Evolutionary conservation across 2,329 filamentous ascomycete species (phyloP).

Genomic region (Paramyrothecium sp.): DNA sequence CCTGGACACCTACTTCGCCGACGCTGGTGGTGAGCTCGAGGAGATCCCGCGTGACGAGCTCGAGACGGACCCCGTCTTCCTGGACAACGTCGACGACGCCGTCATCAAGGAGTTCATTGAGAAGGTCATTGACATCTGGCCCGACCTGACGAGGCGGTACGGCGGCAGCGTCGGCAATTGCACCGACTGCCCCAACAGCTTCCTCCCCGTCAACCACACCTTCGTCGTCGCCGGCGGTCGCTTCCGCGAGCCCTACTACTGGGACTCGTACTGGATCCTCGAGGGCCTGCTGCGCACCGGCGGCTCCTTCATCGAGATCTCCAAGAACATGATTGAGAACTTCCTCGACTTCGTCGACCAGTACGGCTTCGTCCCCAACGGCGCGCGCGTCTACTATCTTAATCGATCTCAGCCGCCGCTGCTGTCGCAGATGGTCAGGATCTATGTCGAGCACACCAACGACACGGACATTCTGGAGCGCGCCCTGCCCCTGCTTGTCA

Average conservation of each 20-base stretch:
- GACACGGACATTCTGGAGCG: conserved; percentile 59
- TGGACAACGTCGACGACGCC: conserved; percentile 54
- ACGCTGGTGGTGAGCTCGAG: conserved; percentile 62
- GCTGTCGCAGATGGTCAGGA: conserved; percentile 63
- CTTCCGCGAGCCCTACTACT: conserved; percentile 70
- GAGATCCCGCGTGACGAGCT: conserved; percentile 51
- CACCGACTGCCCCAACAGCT: conserved; percentile 60
- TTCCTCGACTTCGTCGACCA: conserved; percentile 65
- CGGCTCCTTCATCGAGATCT: conserved; percentile 61
- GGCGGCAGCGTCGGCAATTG: conserved; percentile 49
- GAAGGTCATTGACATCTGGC: conserved; percentile 69
- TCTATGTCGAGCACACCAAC: conserved; percentile 63
- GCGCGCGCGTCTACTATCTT: conserved; percentile 65
- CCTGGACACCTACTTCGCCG: conserved; percentile 60
- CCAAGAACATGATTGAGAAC: conserved; percentile 67
- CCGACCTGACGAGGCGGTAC: conserved; percentile 62
- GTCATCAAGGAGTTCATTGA: conserved; percentile 59
- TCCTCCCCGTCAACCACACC: conserved; percentile 64
- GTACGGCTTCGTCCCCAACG: conserved; percentile 67
- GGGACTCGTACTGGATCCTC: conserved; percentile 69
- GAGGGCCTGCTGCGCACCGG: conserved; percentile 64
- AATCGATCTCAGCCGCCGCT: conserved; percentile 68
- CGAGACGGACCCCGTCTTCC: conserved; percentile 55
- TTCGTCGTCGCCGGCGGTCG: conserved; percentile 72
- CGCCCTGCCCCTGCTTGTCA: conserved; percentile 60